Evolutionary conservation across 768 basidiomycete species (phyloP), one percentile per base, ranked within the genome.

Genomic region (Rhizopogon vesiculosus): DNA sequence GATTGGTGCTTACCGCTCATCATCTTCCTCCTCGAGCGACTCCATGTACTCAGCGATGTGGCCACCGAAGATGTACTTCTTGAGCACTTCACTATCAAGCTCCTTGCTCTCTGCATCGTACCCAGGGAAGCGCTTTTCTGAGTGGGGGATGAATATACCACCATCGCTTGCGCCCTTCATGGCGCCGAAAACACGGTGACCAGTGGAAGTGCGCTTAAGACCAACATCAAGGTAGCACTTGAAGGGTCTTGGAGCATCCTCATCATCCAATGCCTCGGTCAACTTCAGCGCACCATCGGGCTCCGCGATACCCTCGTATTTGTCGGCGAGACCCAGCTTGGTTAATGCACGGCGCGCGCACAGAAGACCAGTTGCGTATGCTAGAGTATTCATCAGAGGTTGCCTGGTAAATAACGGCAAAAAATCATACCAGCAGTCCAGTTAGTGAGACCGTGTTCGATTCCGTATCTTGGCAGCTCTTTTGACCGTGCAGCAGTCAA

Each of bases 21-120:
- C 97, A 69, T 99, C 97, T 78, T 99, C 97, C 82, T 99, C 97
- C 78, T 99, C 97, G 53, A 98, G 78, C 55, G 86, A 90, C 78
- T 98, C 92, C 97, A 99, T 99, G 82, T 98, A 99, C 76, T 98
- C 97, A 50, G 97, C 93, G 55, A 99, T 89, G 72, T 99, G 97
- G 51, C 95, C 95, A 70, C 92, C 95, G 64, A 80, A 90, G 72
- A 99, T 98, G 79, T 99, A 99, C 76, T 96, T 96, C 72, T 96
- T 93, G 68, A 98, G 79, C 55, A 87, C 84, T 74, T 98, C 97
- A 43, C 92, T 86, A 60, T 99, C 94, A 59, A 99, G 83, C 72
- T 87, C 77, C 81, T 99, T 99, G 72, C 74, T 69, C 75, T 99
- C 97, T 56, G 87, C 76, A 74, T 99, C 97, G 76, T 83, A 99